Percentiles rank a stretch among this genome's conserved stretches.
Conservation (phyloP, 2,329 filamentous ascomycete genomes). For the Clarireedia hainanense region DNA sequence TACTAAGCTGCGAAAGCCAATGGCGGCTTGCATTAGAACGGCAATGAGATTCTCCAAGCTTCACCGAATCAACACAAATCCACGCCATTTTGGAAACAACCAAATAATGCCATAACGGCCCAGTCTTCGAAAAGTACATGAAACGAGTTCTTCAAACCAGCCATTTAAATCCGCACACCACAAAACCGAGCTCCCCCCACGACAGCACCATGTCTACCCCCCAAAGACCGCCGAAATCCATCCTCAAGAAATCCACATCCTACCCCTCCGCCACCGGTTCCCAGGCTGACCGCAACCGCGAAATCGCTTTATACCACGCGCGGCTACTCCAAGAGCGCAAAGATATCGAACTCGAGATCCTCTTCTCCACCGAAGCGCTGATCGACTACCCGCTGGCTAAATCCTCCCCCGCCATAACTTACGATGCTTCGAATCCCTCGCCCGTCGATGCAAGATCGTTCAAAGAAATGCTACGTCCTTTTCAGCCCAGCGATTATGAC, state of each 20-base stretch:
- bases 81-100: neutral
- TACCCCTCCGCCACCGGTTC: slow-evolving; percentile 34
- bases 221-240: slow-evolving; percentile 39
- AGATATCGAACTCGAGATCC: slow-evolving; percentile 65
- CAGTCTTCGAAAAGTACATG: neutral
- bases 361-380: slow-evolving; percentile 60
- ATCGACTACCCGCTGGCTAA: slow-evolving; percentile 33
- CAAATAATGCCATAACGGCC: neutral
- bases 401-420: slow-evolving; percentile 31
- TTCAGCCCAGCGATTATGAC: slow-evolving; percentile 85
- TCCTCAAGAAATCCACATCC: slow-evolving; percentile 51
- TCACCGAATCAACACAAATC: neutral
- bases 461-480: slow-evolving; percentile 57
- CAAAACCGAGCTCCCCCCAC: neutral
- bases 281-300: slow-evolving; percentile 40
- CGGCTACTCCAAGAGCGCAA: slow-evolving; percentile 75
- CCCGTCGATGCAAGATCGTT: slow-evolving; percentile 57
- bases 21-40: neutral
- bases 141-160: neutral
- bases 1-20: no score
- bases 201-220: slow-evolving; percentile 21
- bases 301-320: slow-evolving; percentile 75
- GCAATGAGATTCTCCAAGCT: neutral
- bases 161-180: neutral
- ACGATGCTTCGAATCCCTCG: slow-evolving; percentile 44